These are phyloP conservation scores for Candida tibetensis DNA, from an alignment of 805 yeast genomes.

Conservation along the genomic window DNA sequence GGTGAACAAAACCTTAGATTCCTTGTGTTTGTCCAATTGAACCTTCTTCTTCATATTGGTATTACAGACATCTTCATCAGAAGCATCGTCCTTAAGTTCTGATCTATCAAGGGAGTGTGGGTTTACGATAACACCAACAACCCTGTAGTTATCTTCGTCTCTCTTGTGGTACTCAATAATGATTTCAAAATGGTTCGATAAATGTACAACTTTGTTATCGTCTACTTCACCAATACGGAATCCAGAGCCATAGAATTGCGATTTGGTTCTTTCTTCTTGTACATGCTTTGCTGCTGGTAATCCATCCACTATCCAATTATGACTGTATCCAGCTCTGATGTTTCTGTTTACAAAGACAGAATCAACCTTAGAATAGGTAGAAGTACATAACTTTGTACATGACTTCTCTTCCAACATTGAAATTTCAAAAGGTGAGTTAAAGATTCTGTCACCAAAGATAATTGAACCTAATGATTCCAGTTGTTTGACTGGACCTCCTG, in stretches of 20 bases:
- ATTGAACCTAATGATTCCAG: conserved; percentile 90
- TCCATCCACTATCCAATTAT: conserved; percentile 94
- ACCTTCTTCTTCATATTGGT: conserved; percentile 38
- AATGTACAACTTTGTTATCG: conserved; percentile 51
- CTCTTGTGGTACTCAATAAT: conserved; percentile 79
- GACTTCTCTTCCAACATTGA: conserved; percentile 69
- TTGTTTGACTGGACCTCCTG: conserved; percentile 63
- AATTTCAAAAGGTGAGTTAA: conserved; percentile 84
- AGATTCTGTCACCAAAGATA: conserved; percentile 92
- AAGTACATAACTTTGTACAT: conserved; percentile 67
- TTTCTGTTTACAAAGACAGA: conserved; percentile 73
- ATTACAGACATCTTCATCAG: conserved; percentile 29
- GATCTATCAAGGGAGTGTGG: conserved; percentile 57
- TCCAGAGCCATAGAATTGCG: conserved; percentile 73
- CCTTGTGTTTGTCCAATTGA: conserved; percentile 46
- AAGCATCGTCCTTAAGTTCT: conserved; percentile 19
- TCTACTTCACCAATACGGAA: conserved; percentile 75
- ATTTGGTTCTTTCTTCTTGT: conserved; percentile 54
- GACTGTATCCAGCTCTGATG: conserved; percentile 77
- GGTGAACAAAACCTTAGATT: conserved; percentile 68
- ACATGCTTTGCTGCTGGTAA: conserved; percentile 80
- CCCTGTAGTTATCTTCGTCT: conserved; percentile 65
- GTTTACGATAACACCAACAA: conserved; percentile 82
- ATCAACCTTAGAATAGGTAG: conserved; percentile 61
- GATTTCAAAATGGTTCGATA: conserved; percentile 81